Evolutionary conservation across 179 eudicot genomes (phyloP).

Genomic region (Amaranthus tricolor): DNA sequence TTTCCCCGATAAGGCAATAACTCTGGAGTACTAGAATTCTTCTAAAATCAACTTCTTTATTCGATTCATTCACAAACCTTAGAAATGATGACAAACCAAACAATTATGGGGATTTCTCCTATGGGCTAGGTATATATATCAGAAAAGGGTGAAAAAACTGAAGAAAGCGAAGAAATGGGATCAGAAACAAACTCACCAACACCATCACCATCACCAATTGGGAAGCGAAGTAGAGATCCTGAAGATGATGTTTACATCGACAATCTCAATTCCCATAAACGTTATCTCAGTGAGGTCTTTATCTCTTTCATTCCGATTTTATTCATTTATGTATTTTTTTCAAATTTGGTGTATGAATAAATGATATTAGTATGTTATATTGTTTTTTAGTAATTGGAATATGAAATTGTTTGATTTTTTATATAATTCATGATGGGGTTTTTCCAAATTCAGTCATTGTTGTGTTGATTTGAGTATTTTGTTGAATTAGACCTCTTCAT

Average conservation of each 20-base stretch:
- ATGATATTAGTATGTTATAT: neutral
- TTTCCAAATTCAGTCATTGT: neutral
- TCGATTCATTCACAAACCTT: no score
- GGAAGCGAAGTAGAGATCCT: slow-evolving; percentile 78
- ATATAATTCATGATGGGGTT: neutral
- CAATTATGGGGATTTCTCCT: no score
- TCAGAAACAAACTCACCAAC: slow-evolving; percentile 50
- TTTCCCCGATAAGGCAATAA: no score
- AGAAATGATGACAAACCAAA: no score
- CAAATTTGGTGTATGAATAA: neutral
- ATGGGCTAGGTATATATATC: no score
- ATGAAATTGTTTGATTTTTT: neutral
- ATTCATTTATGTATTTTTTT: neutral
- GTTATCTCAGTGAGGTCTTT: slow-evolving; percentile 83
- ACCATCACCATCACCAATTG: slow-evolving; percentile 60
- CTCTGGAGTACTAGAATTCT: no score
- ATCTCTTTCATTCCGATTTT: neutral
- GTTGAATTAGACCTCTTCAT: no score
- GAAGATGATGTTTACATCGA: slow-evolving; percentile 92
- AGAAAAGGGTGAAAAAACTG: no score
- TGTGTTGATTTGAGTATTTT: neutral
- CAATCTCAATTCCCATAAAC: slow-evolving; percentile 90
- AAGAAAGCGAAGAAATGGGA: slow-evolving; percentile 34
- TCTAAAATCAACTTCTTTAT: no score
- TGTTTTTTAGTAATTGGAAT: neutral